Conservation (phyloP, 169 alveolate genomes). For the Cryptosporidium parvum region DNA sequence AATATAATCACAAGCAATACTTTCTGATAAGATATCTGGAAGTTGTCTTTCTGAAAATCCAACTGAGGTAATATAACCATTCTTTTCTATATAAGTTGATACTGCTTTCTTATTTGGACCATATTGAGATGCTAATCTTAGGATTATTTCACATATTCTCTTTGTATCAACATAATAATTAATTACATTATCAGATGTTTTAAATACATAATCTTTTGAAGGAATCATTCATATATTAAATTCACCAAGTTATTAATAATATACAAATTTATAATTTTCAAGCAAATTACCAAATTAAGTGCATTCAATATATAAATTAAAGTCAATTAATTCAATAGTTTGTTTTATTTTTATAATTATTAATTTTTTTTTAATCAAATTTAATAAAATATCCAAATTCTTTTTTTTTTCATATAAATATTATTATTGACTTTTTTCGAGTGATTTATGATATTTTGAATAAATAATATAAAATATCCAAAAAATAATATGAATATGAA, state of each 20-base stretch:
- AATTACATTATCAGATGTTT: conserved; percentile 10
- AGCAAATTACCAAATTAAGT: too few relatives aligned
- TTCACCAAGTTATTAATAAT: not conserved
- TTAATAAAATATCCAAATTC: too few relatives aligned
- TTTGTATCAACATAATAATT: conserved; percentile 27
- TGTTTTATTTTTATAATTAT: too few relatives aligned
- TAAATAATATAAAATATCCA: not conserved
- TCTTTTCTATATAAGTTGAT: conserved; percentile 4
- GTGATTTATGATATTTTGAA: not conserved
- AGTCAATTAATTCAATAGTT: too few relatives aligned
- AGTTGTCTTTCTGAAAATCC: not conserved
- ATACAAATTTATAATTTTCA: not conserved
- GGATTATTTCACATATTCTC: conserved; percentile 27
- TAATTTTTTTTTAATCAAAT: too few relatives aligned
- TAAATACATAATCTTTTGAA: conserved; percentile 16
- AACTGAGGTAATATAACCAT: not conserved
- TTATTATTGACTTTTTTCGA: not conserved
- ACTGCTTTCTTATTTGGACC: conserved; percentile 53
- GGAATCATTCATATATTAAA: conserved; percentile 26
- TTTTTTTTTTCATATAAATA: not conserved
- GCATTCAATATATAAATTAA: too few relatives aligned
- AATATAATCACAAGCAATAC: conserved; percentile 45
- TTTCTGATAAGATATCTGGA: conserved; percentile 43
- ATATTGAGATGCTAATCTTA: conserved; percentile 44
- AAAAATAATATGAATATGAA: not conserved